Evolutionary conservation across 805 yeast species (phyloP).

Genomic region (Jamesozyma rosinii): DNA sequence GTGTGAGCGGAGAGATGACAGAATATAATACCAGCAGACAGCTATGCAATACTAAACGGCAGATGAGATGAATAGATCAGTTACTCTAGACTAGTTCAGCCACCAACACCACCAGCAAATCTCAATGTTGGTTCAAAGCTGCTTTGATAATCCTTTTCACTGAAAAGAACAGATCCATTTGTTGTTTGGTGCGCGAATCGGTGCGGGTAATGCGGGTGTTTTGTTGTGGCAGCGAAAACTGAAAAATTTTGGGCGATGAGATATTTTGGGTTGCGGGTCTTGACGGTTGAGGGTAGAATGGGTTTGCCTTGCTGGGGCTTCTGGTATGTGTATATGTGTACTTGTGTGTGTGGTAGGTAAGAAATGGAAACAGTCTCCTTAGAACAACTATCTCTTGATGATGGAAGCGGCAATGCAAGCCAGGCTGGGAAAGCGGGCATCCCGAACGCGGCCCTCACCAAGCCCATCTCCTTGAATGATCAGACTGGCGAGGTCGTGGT

Average conservation of each 20-base stretch:
- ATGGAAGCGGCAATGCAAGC: not conserved
- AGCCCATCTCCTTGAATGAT: constrained; percentile 21
- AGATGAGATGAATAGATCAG: not conserved
- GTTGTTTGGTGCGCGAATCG: not conserved
- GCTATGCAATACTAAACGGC: not conserved
- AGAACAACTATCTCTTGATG: not conserved
- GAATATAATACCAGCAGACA: not conserved
- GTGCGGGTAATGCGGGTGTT: not conserved
- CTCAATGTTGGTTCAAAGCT: not conserved
- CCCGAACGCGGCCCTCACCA: constrained; percentile 15
- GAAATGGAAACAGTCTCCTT: not conserved
- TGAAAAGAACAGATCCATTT: not conserved
- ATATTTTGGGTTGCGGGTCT: no score
- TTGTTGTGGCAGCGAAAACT: no score
- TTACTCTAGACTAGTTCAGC: not conserved
- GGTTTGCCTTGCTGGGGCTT: no score
- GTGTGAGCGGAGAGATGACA: not conserved
- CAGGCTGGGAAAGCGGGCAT: constrained; percentile 1
- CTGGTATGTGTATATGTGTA: no score
- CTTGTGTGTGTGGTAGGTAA: no score
- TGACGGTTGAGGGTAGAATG: no score
- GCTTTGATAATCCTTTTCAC: not conserved
- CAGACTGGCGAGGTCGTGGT: constrained; percentile 37
- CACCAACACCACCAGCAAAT: not conserved
- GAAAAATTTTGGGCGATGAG: no score